phyloP scores from a whole-genome alignment of 2,329 filamentous ascomycete genomes.

The Cytospora schulzeri region DNA sequence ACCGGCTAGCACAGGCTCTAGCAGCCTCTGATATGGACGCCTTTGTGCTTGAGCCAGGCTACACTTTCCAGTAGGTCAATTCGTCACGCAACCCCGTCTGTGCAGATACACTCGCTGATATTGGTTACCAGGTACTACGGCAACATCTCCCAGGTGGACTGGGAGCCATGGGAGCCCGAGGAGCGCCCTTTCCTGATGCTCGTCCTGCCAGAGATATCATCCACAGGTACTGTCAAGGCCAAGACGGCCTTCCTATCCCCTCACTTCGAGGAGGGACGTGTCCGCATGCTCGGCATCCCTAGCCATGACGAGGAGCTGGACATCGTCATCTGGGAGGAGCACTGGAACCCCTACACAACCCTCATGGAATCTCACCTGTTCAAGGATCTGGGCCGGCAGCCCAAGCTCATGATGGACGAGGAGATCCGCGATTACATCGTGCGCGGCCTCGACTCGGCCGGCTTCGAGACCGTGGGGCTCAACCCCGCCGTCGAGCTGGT shows the following conservation, averaged over 20 bases:
- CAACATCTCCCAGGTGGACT: slow-evolving; percentile 62
- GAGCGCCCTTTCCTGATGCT: slow-evolving; percentile 66
- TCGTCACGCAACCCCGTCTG: neutral
- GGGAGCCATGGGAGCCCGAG: slow-evolving; percentile 68
- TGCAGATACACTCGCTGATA: slow-evolving; percentile 2
- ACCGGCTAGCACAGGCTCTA: slow-evolving; percentile 60
- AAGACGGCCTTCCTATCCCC: slow-evolving; percentile 62
- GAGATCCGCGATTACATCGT: slow-evolving; percentile 66
- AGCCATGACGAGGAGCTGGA: slow-evolving; percentile 50
- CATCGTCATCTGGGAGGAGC: slow-evolving; percentile 64
- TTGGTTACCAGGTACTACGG: slow-evolving; percentile 51
- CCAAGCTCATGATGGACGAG: slow-evolving; percentile 64
- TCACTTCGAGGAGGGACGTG: slow-evolving; percentile 62
- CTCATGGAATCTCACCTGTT: slow-evolving; percentile 50
- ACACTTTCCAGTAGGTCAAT: slow-evolving; percentile 56
- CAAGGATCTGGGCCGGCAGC: slow-evolving; percentile 28
- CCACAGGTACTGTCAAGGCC: slow-evolving; percentile 46
- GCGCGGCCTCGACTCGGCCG: slow-evolving; percentile 54
- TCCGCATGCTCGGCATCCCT: slow-evolving; percentile 60
- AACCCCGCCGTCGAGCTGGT: slow-evolving; percentile 58
- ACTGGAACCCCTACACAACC: slow-evolving; percentile 64
- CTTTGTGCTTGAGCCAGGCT: slow-evolving; percentile 65
- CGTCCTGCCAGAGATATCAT: slow-evolving; percentile 48
- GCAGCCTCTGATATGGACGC: slow-evolving; percentile 54
- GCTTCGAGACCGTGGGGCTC: slow-evolving; percentile 59